These are phyloP conservation scores for Massariosphaeria phaeospora DNA, from an alignment of 495 filamentous ascomycete genomes.

Conservation along the genomic window DNA sequence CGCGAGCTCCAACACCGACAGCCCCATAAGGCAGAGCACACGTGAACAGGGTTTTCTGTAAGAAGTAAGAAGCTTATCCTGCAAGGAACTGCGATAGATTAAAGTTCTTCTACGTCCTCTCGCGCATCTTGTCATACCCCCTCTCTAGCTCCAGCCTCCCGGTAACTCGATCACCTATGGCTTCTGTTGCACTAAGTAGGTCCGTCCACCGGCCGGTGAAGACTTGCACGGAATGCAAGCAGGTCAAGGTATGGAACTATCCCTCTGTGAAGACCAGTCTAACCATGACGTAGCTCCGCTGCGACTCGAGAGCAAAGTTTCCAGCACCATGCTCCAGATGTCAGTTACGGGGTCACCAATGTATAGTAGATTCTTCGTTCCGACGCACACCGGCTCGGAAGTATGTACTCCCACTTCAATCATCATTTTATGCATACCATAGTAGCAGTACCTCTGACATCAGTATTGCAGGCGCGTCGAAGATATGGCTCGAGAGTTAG, in stretches of 20 bases:
- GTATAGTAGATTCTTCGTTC: slow-evolving; percentile 12
- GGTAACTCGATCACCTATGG: not conserved
- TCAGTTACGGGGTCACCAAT: slow-evolving; percentile 3
- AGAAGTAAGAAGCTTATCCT: no score
- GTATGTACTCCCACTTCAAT: not conserved
- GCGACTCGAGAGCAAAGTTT: slow-evolving; percentile 18
- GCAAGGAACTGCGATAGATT: no score
- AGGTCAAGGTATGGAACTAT: slow-evolving; percentile 10
- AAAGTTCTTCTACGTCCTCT: no score
- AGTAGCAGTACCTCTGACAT: no score
- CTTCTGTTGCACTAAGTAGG: slow-evolving; percentile 1
- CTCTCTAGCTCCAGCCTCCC: no score
- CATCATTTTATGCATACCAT: not conserved
- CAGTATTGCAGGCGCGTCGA: slow-evolving; percentile 19
- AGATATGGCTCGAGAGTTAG: slow-evolving; percentile 17
- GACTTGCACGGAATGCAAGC: slow-evolving; percentile 23
- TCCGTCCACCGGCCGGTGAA: slow-evolving; percentile 14
- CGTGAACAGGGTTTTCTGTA: no score
- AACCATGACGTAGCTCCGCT: slow-evolving; percentile 6
- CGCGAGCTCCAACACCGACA: no score
- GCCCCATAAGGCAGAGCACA: no score
- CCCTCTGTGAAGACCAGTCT: not conserved
- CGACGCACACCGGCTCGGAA: slow-evolving; percentile 19
- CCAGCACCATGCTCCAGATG: slow-evolving; percentile 16
- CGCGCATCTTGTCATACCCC: no score